Percentiles rank a stretch among this genome's conserved stretches.
phyloP scores from a whole-genome alignment of 2,329 filamentous ascomycete genomes.

The Penicillium sclerotiorum region DNA sequence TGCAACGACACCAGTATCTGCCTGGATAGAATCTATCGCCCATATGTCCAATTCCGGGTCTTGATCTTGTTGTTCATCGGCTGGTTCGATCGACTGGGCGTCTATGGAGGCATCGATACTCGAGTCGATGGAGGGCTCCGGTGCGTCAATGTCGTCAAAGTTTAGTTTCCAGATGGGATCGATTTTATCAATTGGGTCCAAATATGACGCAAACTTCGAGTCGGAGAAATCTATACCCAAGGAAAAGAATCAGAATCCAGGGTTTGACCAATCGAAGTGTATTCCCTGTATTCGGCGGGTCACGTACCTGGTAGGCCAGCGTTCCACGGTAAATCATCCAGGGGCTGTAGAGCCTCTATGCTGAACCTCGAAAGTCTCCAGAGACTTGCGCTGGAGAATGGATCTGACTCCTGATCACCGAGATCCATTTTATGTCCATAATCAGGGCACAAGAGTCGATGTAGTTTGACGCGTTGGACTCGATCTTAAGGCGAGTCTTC shows the following conservation, averaged over 20 bases:
- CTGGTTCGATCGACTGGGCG: constrained; percentile 16
- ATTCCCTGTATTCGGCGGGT: background rate
- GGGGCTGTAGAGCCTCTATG: constrained; percentile 38
- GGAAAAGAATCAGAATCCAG: constrained; percentile 5
- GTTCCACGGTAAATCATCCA: constrained; percentile 41
- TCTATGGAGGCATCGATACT: constrained; percentile 22
- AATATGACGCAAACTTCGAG: constrained; percentile 24
- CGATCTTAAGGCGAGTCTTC: constrained; percentile 5
- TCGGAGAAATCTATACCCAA: constrained; percentile 13
- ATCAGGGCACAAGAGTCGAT: constrained; percentile 2
- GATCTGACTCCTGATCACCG: constrained; percentile 28
- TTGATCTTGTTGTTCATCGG: constrained; percentile 4
- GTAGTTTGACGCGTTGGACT: constrained; percentile 10
- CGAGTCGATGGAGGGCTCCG: constrained; percentile 25
- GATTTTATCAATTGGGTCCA: constrained; percentile 26
- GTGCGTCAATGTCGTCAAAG: constrained; percentile 25
- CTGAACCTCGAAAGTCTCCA: constrained; percentile 44
- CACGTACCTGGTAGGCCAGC: constrained; percentile 37
- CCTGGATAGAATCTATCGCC: constrained; percentile 31
- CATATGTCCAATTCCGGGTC: constrained; percentile 37
- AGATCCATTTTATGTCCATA: constrained; percentile 32
- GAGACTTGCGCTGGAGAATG: constrained; percentile 39
- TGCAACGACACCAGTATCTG: constrained; percentile 11
- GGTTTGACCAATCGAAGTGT: background rate
- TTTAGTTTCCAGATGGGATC: constrained; percentile 36